phyloP scores from a whole-genome alignment of 345 rosid genomes.

The Abelmoschus esculentus region DNA sequence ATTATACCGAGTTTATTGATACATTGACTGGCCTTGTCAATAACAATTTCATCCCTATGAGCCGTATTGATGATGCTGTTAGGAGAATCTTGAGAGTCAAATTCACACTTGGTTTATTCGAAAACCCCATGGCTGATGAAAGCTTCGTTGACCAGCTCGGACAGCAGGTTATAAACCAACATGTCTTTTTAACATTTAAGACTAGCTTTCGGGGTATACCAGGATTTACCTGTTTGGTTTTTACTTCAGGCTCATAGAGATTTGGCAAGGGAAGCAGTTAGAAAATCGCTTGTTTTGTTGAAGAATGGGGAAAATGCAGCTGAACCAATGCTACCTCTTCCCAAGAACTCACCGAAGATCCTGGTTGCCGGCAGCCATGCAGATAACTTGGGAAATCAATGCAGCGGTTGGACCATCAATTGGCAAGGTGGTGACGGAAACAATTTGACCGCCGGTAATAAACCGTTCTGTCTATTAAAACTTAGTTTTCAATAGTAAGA shows the following conservation, averaged over 20 bases:
- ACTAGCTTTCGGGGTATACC: background rate
- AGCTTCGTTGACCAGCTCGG: conserved; percentile 44
- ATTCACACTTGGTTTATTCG: conserved; percentile 67
- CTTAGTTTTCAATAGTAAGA: background rate
- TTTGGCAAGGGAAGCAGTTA: conserved; percentile 79
- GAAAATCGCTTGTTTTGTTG: conserved; percentile 70
- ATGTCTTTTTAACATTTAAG: background rate
- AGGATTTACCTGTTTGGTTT: background rate
- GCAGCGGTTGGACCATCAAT: conserved; percentile 82
- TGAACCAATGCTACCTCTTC: conserved; percentile 53
- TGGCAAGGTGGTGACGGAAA: conserved; percentile 70
- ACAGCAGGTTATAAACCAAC: conserved; percentile 31
- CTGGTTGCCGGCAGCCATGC: conserved; percentile 85
- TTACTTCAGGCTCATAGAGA: conserved; percentile 53
- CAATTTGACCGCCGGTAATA: conserved; percentile 49
- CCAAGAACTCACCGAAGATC: conserved; percentile 48
- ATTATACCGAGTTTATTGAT: conserved; percentile 46
- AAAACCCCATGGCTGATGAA: conserved; percentile 49
- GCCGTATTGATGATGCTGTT: conserved; percentile 72
- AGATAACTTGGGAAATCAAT: conserved; percentile 70
- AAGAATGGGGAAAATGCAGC: conserved; percentile 55
- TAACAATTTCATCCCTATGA: conserved; percentile 37
- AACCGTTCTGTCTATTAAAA: background rate
- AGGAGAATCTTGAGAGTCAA: conserved; percentile 68
- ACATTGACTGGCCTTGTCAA: conserved; percentile 36